Base-by-base conservation (phyloP, 305 asterid genomes). In the Fraxinus latifolia region DNA sequence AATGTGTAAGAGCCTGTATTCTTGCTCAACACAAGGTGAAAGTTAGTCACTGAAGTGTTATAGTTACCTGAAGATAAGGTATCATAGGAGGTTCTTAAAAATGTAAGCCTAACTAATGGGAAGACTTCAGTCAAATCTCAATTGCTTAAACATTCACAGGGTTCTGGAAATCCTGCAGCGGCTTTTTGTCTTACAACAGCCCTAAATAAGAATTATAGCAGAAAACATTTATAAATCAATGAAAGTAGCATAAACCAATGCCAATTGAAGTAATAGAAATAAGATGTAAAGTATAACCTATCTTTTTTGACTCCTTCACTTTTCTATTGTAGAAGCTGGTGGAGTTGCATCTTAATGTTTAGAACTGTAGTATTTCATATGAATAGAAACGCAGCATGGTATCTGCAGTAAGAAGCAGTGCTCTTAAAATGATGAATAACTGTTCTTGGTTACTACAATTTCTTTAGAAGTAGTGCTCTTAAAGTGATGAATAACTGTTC, bases 301-400 rank as follows among this genome's bases (percentile, higher is more conserved):
- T 31, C 23, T 7, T 70, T 70, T 67, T 31, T 70, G 7, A 68
- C 75, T 21, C 33, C 72, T 14, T 1, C 23, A 3, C 8, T 29
- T 31, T 31, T 70, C 12, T 70, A 31, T 31, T 70, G 42, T 31
- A 31, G 75, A 79, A 25, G 67, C 78, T 37, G 75, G 60, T 34
- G 33, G 75, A 77, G n/a, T 60, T 82, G 19, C 50, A 42, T 76
- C 82, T 47, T 68, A 79, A 3, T 67, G 11, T 39, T 29, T 75
- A 77, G 72, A 78, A 58, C 31, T 31, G 80, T 42, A 78, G 82
- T 74, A 71, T 67, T 77, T 72, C 37, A 6, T 72, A 79, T 34
- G 78, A 29, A 62, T 62, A 83, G 12, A 12, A 32, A 55, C 75
- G 55, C 39, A 58, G 25, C 67, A 33, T 78, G 73, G 17, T 7